Evolutionary conservation across 2,329 filamentous ascomycete species (phyloP).

Genomic region (Curvularia lunata): DNA sequence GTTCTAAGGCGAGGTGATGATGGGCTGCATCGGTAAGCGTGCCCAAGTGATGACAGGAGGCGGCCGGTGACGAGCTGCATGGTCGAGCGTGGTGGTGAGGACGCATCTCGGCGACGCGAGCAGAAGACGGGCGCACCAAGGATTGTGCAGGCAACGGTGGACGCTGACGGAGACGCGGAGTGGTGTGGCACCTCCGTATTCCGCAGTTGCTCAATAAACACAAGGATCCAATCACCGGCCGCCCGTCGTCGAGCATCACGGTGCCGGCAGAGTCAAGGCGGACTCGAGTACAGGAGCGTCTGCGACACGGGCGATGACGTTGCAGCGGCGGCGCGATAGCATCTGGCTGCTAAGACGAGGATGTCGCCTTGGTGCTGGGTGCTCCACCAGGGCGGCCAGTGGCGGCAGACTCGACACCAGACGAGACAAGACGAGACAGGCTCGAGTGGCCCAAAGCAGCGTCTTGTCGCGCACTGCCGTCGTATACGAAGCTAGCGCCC

Average conservation of each 20-base stretch:
- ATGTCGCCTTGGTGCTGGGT: slow-evolving; percentile 7
- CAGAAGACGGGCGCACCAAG: background rate
- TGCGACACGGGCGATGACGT: slow-evolving; percentile 17
- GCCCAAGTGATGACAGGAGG: background rate
- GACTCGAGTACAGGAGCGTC: background rate
- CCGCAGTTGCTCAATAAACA: slow-evolving; percentile 8
- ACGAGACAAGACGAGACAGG: background rate
- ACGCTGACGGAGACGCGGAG: background rate
- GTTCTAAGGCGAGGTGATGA: slow-evolving; percentile 5
- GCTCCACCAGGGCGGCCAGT: slow-evolving; percentile 1
- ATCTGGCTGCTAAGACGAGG: slow-evolving; percentile 14
- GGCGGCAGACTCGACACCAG: background rate
- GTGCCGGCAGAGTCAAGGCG: too few relatives aligned
- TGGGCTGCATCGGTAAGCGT: background rate
- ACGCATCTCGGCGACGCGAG: background rate
- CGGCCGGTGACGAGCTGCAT: background rate
- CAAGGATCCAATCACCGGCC: slow-evolving; percentile 8
- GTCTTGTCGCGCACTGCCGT: slow-evolving; percentile 10
- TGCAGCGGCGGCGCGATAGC: slow-evolving; percentile 5
- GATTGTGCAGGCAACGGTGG: background rate
- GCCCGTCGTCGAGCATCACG: background rate
- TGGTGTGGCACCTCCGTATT: slow-evolving; percentile 11
- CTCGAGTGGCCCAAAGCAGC: slow-evolving; percentile 16
- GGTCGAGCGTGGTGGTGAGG: background rate
- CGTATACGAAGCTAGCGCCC: slow-evolving; percentile 24